A percentile compares a stretch with the other conserved stretches of the same genome.
Conservation (phyloP, 208 protist genomes). For the Trypanosoma cruzi region DNA sequence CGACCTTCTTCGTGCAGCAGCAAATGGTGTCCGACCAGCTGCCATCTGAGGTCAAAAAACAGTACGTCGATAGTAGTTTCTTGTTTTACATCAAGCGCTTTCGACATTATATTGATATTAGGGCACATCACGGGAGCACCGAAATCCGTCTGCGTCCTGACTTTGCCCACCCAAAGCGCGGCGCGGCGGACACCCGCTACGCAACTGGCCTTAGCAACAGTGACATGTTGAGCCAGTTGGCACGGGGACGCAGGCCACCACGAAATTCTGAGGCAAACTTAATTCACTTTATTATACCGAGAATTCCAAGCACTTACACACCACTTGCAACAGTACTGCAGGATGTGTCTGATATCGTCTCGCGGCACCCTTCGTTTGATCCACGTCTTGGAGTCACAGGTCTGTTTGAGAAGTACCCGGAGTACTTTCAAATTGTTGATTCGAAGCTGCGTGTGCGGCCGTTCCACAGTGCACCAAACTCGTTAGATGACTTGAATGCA, state of each 20-base stretch:
- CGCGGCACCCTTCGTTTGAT: constrained; percentile 80
- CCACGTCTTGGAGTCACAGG: constrained; percentile 75
- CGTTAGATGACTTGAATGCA: constrained; percentile 54
- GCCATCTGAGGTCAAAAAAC: constrained; percentile 43
- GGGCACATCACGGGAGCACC: constrained; percentile 39
- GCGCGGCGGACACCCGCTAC: constrained; percentile 58
- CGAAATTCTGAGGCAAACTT: constrained; percentile 83
- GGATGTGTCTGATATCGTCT: constrained; percentile 79
- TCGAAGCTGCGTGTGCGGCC: constrained; percentile 75
- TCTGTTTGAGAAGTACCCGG: constrained; percentile 84
- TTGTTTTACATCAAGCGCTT: constrained; percentile 75
- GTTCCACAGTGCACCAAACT: constrained; percentile 70
- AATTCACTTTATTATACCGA: constrained; percentile 58
- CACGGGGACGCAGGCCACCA: constrained; percentile 45
- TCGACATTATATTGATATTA: constrained; percentile 77
- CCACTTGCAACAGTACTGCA: constrained; percentile 69
- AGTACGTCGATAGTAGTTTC: constrained; percentile 58
- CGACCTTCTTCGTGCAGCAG: constrained; percentile 74
- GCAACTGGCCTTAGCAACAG: constrained; percentile 13
- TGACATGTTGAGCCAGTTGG: constrained; percentile 22
- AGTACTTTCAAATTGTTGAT: constrained; percentile 86
- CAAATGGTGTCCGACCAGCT: constrained; percentile 53
- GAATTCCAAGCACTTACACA: constrained; percentile 64
- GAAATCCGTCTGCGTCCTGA: constrained; percentile 66
- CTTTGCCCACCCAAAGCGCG: constrained; percentile 74